A percentile compares a stretch with the other conserved stretches of the same genome.
Conservation (phyloP, 257 asterid species). For the Euphrasia confusa region DNA sequence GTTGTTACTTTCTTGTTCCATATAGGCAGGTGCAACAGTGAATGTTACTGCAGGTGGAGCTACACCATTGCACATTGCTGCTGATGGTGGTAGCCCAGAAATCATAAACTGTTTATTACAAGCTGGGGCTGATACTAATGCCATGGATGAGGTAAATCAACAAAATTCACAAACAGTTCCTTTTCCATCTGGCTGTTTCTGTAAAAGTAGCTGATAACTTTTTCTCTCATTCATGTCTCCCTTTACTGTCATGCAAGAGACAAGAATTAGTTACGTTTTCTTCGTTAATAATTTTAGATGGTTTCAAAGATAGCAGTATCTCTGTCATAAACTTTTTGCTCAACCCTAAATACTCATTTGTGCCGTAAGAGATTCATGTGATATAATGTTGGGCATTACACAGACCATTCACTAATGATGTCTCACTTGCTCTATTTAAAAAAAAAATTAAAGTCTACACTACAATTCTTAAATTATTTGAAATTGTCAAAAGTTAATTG, state of each 20-base stretch:
- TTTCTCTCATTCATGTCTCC: not conserved
- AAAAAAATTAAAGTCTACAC: too few species aligned
- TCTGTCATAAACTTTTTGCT: not conserved
- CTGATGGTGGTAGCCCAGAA: constrained; percentile 71
- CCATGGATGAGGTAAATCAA: constrained; percentile 59
- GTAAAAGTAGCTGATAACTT: not conserved
- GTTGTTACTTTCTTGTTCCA: constrained; percentile 26
- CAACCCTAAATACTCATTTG: not conserved
- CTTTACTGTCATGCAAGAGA: constrained; percentile 15
- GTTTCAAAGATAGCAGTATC: not conserved
- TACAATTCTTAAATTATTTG: too few species aligned
- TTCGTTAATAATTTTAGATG: not conserved
- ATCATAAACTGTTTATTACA: constrained; percentile 66
- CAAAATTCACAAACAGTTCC: not conserved
- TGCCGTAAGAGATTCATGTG: not conserved
- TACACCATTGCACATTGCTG: constrained; percentile 91
- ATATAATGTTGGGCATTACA: not conserved
- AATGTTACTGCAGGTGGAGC: constrained; percentile 88
- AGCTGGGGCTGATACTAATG: constrained; percentile 93
- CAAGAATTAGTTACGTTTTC: not conserved
- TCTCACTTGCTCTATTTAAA: too few species aligned
- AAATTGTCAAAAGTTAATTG: not conserved
- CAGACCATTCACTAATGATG: too few species aligned
- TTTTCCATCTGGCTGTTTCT: constrained; percentile 16
- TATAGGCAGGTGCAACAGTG: constrained; percentile 79